Evolutionary conservation across 2,329 filamentous ascomycete species (phyloP).

Genomic region (Ceratocystis ficicola): DNA sequence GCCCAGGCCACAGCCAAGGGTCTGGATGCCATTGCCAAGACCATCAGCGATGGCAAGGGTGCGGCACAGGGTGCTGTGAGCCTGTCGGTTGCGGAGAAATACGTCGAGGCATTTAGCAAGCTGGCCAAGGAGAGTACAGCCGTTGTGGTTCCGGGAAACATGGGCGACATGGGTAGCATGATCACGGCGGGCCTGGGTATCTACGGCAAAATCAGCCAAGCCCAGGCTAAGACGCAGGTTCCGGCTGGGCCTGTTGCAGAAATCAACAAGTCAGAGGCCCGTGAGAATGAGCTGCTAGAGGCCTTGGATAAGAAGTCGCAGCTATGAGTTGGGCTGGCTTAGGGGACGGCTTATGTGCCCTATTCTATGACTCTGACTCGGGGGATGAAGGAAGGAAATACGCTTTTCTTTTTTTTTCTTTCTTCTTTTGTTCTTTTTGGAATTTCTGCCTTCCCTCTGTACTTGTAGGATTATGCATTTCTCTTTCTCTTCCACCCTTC

Average conservation of each 20-base stretch:
- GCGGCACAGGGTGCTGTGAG: conserved; percentile 75
- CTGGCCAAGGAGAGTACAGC: conserved; percentile 91
- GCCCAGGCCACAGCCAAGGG: conserved; percentile 75
- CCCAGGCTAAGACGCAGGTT: conserved; percentile 48
- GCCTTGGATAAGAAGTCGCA: conserved; percentile 31
- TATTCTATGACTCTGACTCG: not conserved
- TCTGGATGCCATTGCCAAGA: conserved; percentile 71
- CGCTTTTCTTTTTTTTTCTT: not conserved
- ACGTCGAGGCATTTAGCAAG: conserved; percentile 87
- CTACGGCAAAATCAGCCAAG: conserved; percentile 81
- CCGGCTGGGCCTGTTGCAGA: conserved; percentile 22
- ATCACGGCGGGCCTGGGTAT: conserved; percentile 92
- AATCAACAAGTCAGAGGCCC: conserved; percentile 23
- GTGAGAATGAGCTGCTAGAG: conserved; percentile 34
- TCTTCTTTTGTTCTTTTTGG: not conserved
- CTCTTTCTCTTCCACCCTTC: not conserved
- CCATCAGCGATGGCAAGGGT: conserved; percentile 60
- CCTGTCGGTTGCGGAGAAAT: conserved; percentile 88
- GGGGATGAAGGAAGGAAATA: not conserved
- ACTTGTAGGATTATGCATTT: not conserved
- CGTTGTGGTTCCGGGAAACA: conserved; percentile 90
- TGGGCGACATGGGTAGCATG: conserved; percentile 92
- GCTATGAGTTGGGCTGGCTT: conserved; percentile 22
- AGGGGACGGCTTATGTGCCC: not conserved
- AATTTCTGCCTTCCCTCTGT: not conserved